phyloP scores from a whole-genome alignment of 2,329 filamentous ascomycete genomes.

The Juglanconis juglandina region DNA sequence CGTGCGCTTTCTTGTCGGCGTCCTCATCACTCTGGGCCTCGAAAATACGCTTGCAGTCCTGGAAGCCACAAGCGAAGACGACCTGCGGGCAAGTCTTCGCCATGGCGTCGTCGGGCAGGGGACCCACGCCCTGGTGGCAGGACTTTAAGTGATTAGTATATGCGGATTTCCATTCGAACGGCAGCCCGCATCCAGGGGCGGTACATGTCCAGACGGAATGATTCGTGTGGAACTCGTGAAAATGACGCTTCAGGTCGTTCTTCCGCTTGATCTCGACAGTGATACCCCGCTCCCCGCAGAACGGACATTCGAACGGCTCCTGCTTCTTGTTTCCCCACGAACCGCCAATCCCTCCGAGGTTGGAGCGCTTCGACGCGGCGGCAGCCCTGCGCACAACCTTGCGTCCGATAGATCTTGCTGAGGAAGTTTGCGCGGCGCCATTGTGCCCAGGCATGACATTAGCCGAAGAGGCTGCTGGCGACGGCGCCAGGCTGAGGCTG shows the following conservation, averaged over 20 bases:
- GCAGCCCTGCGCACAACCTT: conserved; percentile 18
- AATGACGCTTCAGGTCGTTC: conserved; percentile 47
- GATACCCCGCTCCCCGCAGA: conserved; percentile 41
- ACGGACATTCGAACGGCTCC: conserved; percentile 29
- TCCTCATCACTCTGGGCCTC: conserved; percentile 40
- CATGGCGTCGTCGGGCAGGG: conserved; percentile 35
- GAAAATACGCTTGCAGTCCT: conserved; percentile 41
- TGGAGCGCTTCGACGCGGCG: conserved; percentile 18
- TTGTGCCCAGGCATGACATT: conserved; percentile 23
- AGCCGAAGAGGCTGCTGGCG: conserved; percentile 16
- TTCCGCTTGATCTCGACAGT: conserved; percentile 41
- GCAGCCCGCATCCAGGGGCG: conserved; percentile 39
- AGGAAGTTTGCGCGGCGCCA: conserved; percentile 10
- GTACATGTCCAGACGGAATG: conserved; percentile 46
- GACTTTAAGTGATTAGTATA: conserved; percentile 46
- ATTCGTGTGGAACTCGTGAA: conserved; percentile 46
- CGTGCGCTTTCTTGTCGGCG: conserved; percentile 36
- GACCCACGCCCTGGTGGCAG: conserved; percentile 37
- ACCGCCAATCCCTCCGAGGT: conserved; percentile 17
- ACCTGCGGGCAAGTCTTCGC: conserved; percentile 43
- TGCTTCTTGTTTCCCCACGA: conserved; percentile 19
- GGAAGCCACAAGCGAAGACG: conserved; percentile 47
- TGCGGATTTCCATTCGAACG: conserved; percentile 46
- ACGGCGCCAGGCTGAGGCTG: conserved; percentile 18
- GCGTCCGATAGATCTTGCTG: conserved; percentile 16